Percentiles rank a stretch among this genome's conserved stretches.
phyloP scores from a whole-genome alignment of 352 stramenopile genomes.

The Pythium myriotylum region DNA sequence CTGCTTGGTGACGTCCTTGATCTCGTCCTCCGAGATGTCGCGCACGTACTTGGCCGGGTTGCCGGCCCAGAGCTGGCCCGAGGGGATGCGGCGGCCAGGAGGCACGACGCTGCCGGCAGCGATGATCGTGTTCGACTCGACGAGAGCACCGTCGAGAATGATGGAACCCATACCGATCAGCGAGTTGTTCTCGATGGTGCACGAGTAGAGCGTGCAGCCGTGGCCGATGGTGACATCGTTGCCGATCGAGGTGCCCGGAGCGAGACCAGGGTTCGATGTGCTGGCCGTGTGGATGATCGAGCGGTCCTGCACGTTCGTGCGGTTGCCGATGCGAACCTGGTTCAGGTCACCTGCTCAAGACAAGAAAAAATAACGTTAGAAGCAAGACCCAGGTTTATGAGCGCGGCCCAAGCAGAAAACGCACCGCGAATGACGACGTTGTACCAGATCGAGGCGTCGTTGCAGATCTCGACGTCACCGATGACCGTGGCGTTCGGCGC shows the following conservation, averaged over 20 bases:
- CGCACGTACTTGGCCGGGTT: slow-evolving; percentile 96
- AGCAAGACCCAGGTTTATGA: too few relatives aligned
- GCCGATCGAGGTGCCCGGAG: slow-evolving; percentile 91
- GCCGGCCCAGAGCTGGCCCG: slow-evolving; percentile 95
- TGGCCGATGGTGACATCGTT: slow-evolving; percentile 97
- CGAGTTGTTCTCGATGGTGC: slow-evolving; percentile 95
- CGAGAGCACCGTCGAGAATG: slow-evolving; percentile 90
- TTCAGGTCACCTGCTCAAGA: slow-evolving; percentile 80
- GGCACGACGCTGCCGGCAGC: slow-evolving; percentile 95
- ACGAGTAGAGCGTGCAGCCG: slow-evolving; percentile 95
- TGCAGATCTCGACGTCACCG: slow-evolving; percentile 94
- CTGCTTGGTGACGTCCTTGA: slow-evolving; percentile 88
- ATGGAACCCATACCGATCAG: slow-evolving; percentile 97
- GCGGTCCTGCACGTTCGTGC: slow-evolving; percentile 97
- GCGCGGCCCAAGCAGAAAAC: slow-evolving; percentile 6
- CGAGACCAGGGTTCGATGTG: slow-evolving; percentile 69
- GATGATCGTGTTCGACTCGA: slow-evolving; percentile 95
- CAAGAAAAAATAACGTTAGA: too few relatives aligned
- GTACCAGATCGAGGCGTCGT: slow-evolving; percentile 96
- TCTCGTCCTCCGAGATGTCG: slow-evolving; percentile 92
- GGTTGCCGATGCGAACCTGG: slow-evolving; percentile 94
- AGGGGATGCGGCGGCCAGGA: slow-evolving; percentile 85
- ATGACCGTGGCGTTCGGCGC: slow-evolving; percentile 96
- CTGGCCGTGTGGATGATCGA: slow-evolving; percentile 94
- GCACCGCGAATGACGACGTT: slow-evolving; percentile 93